These are phyloP conservation scores for Piromyces finnis DNA, from an alignment of 192 early-diverging fungal genomes.

Conservation along the genomic window DNA sequence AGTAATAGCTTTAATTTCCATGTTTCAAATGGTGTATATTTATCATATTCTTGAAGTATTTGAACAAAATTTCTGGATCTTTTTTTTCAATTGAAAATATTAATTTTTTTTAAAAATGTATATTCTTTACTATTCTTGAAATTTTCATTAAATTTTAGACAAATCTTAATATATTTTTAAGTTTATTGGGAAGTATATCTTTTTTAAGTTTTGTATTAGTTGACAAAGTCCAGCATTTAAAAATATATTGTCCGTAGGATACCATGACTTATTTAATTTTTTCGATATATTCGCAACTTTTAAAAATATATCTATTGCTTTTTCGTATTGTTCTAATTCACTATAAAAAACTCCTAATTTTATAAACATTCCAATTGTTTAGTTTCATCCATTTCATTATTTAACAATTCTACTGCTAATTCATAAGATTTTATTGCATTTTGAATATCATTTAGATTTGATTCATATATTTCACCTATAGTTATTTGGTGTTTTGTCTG, in stretches of 20 bases:
- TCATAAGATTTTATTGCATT: not conserved
- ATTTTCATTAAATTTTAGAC: not conserved
- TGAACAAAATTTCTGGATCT: not conserved
- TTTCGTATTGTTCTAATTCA: not conserved
- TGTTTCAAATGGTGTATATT: not conserved
- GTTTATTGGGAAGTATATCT: not conserved
- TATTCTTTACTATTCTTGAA: not conserved
- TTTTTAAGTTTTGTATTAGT: not conserved
- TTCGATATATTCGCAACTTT: not conserved
- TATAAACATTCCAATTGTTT: not conserved
- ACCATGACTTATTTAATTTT: not conserved
- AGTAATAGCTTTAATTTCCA: not conserved
- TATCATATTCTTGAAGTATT: not conserved
- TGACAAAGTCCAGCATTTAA: not conserved
- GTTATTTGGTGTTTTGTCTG: not conserved
- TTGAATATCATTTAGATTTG: not conserved
- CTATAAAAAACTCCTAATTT: not conserved
- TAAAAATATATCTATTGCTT: not conserved
- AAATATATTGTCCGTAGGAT: not conserved
- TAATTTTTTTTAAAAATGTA: not conserved
- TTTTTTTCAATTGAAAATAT: not conserved
- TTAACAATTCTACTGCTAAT: not conserved
- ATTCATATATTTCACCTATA: not conserved
- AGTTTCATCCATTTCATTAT: not conserved
- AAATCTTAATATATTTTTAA: not conserved